A percentile compares a stretch with the other conserved stretches of the same genome.
These are phyloP conservation scores for Malus hybrid DNA, from an alignment of 331 rosid species.

Conservation along the genomic window DNA sequence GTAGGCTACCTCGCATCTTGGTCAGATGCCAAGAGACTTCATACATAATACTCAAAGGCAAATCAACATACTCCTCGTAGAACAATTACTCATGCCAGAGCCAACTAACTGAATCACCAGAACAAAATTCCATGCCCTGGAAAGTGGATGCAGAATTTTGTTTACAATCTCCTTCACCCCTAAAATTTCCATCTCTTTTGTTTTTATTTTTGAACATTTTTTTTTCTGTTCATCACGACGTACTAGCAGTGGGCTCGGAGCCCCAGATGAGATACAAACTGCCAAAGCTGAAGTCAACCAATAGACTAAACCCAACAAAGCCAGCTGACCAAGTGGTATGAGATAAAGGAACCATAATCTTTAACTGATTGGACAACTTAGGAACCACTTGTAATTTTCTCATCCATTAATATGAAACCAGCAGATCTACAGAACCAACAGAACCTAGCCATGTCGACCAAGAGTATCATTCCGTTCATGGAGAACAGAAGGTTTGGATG, in stretches of 20 bases:
- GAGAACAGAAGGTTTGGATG: slow-evolving; percentile 15
- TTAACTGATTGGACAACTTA: neutral
- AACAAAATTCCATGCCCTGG: slow-evolving; percentile 1
- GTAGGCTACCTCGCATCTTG: neutral
- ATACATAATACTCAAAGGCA: neutral
- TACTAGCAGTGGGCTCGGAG: neutral
- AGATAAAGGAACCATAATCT: neutral
- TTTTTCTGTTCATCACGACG: neutral
- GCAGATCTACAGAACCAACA: neutral
- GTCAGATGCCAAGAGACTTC: neutral
- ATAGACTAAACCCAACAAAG: slow-evolving; percentile 1
- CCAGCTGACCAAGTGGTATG: neutral
- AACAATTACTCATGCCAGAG: neutral
- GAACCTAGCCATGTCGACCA: slow-evolving; percentile 29
- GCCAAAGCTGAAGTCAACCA: slow-evolving; percentile 3
- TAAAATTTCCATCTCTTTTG: neutral
- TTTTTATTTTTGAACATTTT: neutral
- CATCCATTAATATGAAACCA: slow-evolving; percentile 7
- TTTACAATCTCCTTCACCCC: neutral
- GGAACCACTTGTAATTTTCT: slow-evolving; percentile 7
- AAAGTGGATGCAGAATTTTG: neutral
- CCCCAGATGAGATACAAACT: neutral
- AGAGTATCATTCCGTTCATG: slow-evolving; percentile 25
- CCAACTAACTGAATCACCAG: neutral
- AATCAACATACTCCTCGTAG: neutral